Conservation (phyloP, 169 alveolate genomes). For the Pseudocohnilembus persalinus region DNA sequence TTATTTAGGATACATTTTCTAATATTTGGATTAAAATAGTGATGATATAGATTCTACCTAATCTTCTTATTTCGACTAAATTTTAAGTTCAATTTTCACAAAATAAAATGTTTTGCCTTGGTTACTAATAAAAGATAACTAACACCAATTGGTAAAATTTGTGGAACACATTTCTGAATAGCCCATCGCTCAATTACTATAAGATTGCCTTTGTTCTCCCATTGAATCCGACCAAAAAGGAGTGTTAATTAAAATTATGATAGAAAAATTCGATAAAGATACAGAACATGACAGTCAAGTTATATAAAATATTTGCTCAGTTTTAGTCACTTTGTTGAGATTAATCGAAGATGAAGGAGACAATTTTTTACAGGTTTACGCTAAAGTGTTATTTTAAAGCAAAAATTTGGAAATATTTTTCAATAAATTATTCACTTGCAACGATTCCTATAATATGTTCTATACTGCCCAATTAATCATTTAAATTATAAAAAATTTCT, state of each 20-base stretch:
- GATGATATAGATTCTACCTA: too few species aligned
- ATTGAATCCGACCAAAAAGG: neutral
- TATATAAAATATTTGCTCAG: neutral
- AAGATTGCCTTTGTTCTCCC: neutral
- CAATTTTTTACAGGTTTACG: neutral
- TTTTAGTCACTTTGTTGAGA: neutral
- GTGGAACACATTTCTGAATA: neutral
- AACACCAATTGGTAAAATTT: neutral
- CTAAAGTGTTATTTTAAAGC: neutral
- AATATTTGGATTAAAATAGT: too few species aligned
- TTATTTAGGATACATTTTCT: too few species aligned
- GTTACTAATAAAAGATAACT: neutral
- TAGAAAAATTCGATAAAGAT: neutral
- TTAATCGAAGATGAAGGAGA: neutral
- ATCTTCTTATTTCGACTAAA: too few species aligned
- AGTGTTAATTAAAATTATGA: neutral
- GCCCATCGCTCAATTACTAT: neutral
- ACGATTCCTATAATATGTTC: neutral
- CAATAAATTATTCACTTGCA: neutral
- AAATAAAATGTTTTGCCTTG: neutral
- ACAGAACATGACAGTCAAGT: neutral
- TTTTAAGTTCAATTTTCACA: too few species aligned
- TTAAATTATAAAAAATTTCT: too few species aligned
- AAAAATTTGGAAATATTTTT: too few species aligned
- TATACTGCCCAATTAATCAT: neutral